Percentiles rank a stretch among this genome's conserved stretches.
phyloP scores from a whole-genome alignment of 1,284 basidiomycete genomes.

The Fistulinella cinereoalba region DNA sequence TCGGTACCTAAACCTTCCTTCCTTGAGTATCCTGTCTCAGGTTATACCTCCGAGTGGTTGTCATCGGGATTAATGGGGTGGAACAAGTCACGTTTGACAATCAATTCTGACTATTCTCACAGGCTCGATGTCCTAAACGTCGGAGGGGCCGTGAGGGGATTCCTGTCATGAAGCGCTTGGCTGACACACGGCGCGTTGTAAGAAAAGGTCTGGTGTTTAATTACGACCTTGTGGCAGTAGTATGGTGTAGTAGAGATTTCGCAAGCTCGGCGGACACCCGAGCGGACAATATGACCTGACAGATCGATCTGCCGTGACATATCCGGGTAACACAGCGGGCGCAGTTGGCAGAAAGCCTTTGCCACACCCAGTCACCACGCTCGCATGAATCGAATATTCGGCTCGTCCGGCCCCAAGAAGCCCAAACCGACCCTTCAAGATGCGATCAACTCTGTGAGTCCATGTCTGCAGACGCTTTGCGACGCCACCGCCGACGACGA shows the following conservation, averaged over 20 bases:
- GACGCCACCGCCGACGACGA: too few relatives aligned
- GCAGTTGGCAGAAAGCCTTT: too few relatives aligned
- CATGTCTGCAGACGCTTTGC: too few relatives aligned
- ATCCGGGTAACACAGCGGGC: too few relatives aligned
- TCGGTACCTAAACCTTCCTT: too few relatives aligned
- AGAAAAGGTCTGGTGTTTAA: too few relatives aligned
- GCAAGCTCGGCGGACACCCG: too few relatives aligned
- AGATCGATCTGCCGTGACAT: too few relatives aligned
- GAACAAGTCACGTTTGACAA: not conserved
- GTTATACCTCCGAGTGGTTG: not conserved
- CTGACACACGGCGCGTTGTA: not conserved
- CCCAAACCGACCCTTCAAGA: constrained; percentile 87
- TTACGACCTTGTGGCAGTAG: too few relatives aligned
- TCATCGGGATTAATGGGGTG: too few relatives aligned
- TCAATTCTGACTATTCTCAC: constrained; percentile 5
- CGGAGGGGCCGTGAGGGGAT: constrained; percentile 77
- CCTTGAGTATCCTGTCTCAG: not conserved
- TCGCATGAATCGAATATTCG: constrained; percentile 88
- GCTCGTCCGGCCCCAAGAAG: constrained; percentile 73
- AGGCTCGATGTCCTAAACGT: constrained; percentile 76
- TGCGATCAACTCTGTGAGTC: constrained; percentile 82
- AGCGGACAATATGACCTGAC: too few relatives aligned
- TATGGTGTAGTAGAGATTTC: too few relatives aligned
- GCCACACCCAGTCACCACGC: not conserved
- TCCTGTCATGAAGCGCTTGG: constrained; percentile 43